Evolutionary conservation across 176 grass and related monocot genomes (phyloP), one percentile per base, ranked within the genome.

Genomic region (Tuctoria greenei): DNA sequence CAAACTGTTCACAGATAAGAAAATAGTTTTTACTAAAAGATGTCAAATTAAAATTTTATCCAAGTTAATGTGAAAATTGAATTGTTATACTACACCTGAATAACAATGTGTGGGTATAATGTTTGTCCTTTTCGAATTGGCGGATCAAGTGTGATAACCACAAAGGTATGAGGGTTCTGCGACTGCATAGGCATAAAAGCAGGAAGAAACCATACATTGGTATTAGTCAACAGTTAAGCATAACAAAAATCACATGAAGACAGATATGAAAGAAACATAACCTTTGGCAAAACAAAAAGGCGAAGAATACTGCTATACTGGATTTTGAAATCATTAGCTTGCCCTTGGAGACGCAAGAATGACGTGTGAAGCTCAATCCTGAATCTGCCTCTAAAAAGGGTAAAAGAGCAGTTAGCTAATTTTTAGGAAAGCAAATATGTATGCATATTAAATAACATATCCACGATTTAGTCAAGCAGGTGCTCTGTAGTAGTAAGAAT

Each of bases 321-420:
- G 64, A 98, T 98, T 84, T 98, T 98, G 88, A 98, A 98, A 90
- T 98, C 95, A 89, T 76, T 98, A 60, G 91, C 95, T 78, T 91
- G 88, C 72, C 95, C 95, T 84, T 98, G 95, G 34, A 93, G 91
- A 18, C 88, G 79, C 35, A 98, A 87, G 75, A 98, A 98, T 72
- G 88, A 92, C 41, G 87, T 27, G 51, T 93, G 88, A 79, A 98
- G 95, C 72, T 93, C 95, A 83, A 98, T 86, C 65, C 81, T 91
- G 72, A 93, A 93, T 72, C 95, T 71, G n/a, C 95, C 95, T 83
- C 94, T 93, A 69, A 37, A 89, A 55, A 21, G 66, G 70, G 78
- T 62, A 55, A 7, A 64, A 47, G 3, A 58, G 50, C 34, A 79
- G 5, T 66, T 68, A 64, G 26, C 50, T 51, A 78, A 57, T 74